A percentile compares a stretch with the other conserved stretches of the same genome.
Conservation (phyloP, 371 early-diverging fungal species). For the Basidiobolus meristosporus region DNA sequence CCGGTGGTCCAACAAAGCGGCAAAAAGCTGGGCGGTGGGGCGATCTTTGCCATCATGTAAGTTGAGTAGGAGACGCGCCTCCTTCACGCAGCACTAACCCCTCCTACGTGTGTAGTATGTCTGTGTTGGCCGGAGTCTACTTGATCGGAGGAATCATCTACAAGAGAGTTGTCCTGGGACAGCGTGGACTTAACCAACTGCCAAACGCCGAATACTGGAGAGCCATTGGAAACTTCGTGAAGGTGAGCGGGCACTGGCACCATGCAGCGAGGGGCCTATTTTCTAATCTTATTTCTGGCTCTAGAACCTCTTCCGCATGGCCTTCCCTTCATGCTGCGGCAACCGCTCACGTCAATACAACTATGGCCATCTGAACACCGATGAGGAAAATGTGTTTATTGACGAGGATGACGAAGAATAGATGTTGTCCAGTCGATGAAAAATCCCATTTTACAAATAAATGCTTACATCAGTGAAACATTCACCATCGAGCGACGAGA, state of each 20-base stretch:
- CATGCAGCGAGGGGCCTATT: neutral
- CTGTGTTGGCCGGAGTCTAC: neutral
- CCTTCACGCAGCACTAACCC: neutral
- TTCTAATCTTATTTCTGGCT: neutral
- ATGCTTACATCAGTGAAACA: too few relatives aligned
- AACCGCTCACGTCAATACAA: too few relatives aligned
- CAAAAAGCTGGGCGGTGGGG: neutral
- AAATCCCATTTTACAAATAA: too few relatives aligned
- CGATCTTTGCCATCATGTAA: constrained; percentile 1
- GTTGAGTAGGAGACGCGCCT: neutral
- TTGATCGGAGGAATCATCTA: neutral
- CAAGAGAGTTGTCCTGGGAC: neutral
- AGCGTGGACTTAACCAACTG: neutral
- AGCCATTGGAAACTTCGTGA: neutral
- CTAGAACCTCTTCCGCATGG: too few relatives aligned
- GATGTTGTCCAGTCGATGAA: too few relatives aligned
- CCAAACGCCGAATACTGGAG: neutral
- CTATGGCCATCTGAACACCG: too few relatives aligned
- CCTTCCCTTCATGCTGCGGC: too few relatives aligned
- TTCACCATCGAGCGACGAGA: too few relatives aligned
- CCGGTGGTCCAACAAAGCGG: neutral
- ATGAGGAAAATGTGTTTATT: too few relatives aligned
- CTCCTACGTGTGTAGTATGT: neutral
- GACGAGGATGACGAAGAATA: too few relatives aligned
- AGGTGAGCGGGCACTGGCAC: neutral